Evolutionary conservation across 2,329 filamentous ascomycete genomes (phyloP).

Genomic region (Xylaria hypoxylon): DNA sequence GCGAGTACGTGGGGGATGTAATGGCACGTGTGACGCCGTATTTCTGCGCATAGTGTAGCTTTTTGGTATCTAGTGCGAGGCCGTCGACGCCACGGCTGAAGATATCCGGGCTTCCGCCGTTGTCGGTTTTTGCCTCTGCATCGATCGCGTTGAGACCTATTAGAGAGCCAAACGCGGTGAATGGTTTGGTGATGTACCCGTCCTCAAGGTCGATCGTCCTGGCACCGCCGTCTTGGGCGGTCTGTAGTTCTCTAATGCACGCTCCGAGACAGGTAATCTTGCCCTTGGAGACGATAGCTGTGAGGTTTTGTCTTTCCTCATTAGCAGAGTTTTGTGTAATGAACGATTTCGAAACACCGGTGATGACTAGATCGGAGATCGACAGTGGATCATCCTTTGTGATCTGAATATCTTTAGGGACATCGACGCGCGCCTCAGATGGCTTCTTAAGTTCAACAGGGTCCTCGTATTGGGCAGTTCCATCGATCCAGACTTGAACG

Average conservation of each 20-base stretch:
- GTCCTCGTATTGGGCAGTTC: conserved; percentile 66
- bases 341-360: conserved; percentile 65
- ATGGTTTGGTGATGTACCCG: conserved; percentile 69
- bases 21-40: conserved; percentile 71
- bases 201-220: conserved; percentile 63
- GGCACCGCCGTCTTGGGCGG: conserved; percentile 51
- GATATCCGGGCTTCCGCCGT: conserved; percentile 58
- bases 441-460: conserved; percentile 68
- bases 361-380: conserved; percentile 62
- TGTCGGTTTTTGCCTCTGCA: conserved; percentile 65
- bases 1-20: conserved; percentile 63
- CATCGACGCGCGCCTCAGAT: conserved; percentile 52
- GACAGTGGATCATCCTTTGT: conserved; percentile 57
- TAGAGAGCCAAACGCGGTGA: conserved; percentile 70
- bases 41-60: conserved; percentile 63
- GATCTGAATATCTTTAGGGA: conserved; percentile 55
- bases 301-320: conserved; percentile 50
- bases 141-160: conserved; percentile 74
- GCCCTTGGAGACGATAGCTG: conserved; percentile 65
- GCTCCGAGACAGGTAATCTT: conserved; percentile 67
- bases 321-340: conserved; percentile 50
- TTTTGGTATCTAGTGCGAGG: conserved; percentile 66
- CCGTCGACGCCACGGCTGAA: conserved; percentile 71
- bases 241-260: conserved; percentile 60
- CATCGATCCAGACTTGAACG: conserved; percentile 73